phyloP scores from a whole-genome alignment of 140 eudicot genomes.

The Bidens hawaiensis region DNA sequence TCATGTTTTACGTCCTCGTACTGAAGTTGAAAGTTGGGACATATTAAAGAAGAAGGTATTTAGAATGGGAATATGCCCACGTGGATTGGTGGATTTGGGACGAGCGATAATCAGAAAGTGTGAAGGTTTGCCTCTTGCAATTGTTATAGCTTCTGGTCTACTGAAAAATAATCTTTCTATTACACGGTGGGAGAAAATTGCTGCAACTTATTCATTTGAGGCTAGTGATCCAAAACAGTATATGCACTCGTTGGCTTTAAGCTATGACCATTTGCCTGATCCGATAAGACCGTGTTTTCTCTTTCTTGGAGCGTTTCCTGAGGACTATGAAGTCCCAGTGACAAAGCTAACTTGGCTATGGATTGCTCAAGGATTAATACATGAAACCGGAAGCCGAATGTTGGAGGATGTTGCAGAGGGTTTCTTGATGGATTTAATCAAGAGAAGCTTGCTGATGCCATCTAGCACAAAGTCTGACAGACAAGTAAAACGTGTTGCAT shows the following conservation, averaged over 20 bases:
- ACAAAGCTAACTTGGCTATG: constrained; percentile 28
- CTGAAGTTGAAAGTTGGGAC: background rate
- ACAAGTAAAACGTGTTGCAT: constrained; percentile 21
- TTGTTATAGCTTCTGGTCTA: constrained; percentile 23
- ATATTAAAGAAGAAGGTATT: constrained; percentile 10
- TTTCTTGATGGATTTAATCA: constrained; percentile 17
- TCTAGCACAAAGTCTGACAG: constrained; percentile 5
- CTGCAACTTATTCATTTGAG: background rate
- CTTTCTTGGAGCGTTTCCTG: constrained; percentile 34
- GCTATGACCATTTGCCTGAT: constrained; percentile 34
- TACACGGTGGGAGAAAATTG: background rate
- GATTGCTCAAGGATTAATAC: constrained; percentile 37
- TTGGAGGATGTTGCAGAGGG: constrained; percentile 34
- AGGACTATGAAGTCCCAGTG: constrained; percentile 27
- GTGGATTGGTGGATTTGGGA: background rate
- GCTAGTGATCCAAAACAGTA: background rate
- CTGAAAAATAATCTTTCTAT: too few species aligned
- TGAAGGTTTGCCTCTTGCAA: constrained; percentile 22
- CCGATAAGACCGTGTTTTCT: constrained; percentile 33
- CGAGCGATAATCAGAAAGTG: constrained; percentile 5
- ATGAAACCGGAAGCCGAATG: background rate
- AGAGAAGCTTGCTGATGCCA: constrained; percentile 25
- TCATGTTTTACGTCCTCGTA: too few species aligned
- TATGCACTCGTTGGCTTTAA: constrained; percentile 18
- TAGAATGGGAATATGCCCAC: too few species aligned